phyloP scores from a whole-genome alignment of 352 stramenopile genomes.

The Pythium apleroticum region DNA sequence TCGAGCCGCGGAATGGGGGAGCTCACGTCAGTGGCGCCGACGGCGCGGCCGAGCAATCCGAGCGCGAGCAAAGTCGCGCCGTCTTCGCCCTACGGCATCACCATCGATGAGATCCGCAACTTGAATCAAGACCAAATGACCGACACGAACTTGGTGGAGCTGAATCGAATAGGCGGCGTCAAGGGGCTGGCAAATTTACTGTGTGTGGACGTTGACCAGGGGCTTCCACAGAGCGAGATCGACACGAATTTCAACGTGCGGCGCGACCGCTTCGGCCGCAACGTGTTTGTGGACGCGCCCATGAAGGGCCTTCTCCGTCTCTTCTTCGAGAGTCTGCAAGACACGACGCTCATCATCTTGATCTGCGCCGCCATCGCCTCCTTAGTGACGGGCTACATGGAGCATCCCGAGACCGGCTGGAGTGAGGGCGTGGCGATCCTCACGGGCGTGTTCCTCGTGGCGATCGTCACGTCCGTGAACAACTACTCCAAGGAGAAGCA shows the following conservation, averaged over 20 bases:
- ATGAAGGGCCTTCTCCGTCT: constrained; percentile 80
- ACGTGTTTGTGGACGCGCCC: constrained; percentile 71
- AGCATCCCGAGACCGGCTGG: constrained; percentile 86
- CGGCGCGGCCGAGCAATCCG: constrained; percentile 27
- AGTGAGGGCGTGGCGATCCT: constrained; percentile 96
- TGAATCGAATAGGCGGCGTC: constrained; percentile 62
- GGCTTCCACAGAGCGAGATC: constrained; percentile 58
- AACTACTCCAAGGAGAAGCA: constrained; percentile 96
- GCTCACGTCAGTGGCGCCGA: constrained; percentile 56
- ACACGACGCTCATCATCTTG: constrained; percentile 90
- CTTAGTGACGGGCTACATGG: constrained; percentile 76
- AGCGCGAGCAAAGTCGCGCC: constrained; percentile 66
- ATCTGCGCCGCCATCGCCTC: constrained; percentile 87
- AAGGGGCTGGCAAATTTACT: constrained; percentile 51
- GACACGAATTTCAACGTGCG: constrained; percentile 55
- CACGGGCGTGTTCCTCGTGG: constrained; percentile 91
- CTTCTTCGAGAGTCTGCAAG: constrained; percentile 87
- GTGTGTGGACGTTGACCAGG: constrained; percentile 70
- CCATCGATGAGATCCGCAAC: constrained; percentile 58
- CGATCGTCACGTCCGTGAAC: constrained; percentile 94
- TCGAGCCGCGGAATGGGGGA: constrained; percentile 26
- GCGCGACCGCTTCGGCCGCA: constrained; percentile 55
- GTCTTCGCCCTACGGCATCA: constrained; percentile 70
- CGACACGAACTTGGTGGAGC: constrained; percentile 60
- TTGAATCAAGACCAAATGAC: constrained; percentile 86